A percentile compares a stretch with the other conserved stretches of the same genome.
Conservation (phyloP, 352 stramenopile genomes). For the Thraustotheca clavata region DNA sequence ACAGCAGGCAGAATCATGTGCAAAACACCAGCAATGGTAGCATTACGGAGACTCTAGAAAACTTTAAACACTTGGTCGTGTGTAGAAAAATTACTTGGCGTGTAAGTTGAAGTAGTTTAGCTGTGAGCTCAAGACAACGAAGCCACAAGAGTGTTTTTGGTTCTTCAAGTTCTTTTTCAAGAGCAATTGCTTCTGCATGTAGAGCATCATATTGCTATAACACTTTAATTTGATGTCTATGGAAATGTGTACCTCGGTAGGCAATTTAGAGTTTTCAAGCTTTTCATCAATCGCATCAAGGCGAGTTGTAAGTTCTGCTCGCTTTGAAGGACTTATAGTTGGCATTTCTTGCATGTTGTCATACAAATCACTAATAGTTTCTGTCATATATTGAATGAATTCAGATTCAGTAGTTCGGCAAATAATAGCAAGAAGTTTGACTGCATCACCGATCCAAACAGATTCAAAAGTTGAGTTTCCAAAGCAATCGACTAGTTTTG, state of each 20-base stretch:
- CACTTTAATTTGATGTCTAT: neutral
- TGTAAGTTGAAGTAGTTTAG: conserved; percentile 66
- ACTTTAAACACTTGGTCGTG: conserved; percentile 4
- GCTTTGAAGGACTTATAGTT: conserved; percentile 22
- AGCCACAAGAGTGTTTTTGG: conserved; percentile 58
- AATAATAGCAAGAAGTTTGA: conserved; percentile 27
- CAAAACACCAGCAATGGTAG: conserved; percentile 51
- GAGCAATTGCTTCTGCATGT: conserved; percentile 50
- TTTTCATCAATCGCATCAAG: conserved; percentile 57
- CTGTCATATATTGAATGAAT: conserved; percentile 66
- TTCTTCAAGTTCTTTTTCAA: conserved; percentile 63
- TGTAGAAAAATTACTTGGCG: neutral
- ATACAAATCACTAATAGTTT: conserved; percentile 73
- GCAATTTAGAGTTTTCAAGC: conserved; percentile 45
- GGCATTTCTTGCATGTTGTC: conserved; percentile 44
- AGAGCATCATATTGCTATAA: conserved; percentile 40
- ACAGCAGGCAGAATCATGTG: conserved; percentile 71
- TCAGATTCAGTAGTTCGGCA: conserved; percentile 45
- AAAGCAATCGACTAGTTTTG: conserved; percentile 43
- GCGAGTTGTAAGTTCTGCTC: conserved; percentile 36
- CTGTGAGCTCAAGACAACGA: conserved; percentile 62
- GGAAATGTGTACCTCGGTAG: conserved; percentile 27
- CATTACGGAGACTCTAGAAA: conserved; percentile 49
- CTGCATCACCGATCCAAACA: conserved; percentile 32
- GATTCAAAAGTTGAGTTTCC: conserved; percentile 46